Evolutionary conservation across 1,284 basidiomycete species (phyloP), one percentile per base, ranked within the genome.

Genomic region (Ganoderma lingzhi): DNA sequence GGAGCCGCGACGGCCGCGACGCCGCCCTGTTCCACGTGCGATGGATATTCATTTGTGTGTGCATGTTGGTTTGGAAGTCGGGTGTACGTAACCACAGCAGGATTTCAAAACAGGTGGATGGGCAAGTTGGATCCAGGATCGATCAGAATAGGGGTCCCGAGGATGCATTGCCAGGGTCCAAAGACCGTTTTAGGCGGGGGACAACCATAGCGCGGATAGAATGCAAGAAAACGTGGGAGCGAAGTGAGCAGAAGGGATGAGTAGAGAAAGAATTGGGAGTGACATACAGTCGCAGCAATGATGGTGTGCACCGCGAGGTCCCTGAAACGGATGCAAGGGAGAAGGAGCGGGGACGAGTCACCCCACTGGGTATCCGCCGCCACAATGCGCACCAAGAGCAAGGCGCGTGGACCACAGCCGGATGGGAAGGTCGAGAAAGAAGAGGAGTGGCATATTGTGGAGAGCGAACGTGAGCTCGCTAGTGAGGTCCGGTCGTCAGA

Each of bases 251-350:
- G 15, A 28, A 14, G 6, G 14, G 32, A 15, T 30, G 37, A 60
- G 30, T 39, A 32, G 58, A 61, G 63, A 48, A 15, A 37, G 56
- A 62, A 53, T 39, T 62, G 35, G 30, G 42, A 61, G 62, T 69
- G 30, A 76, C 85, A 77, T 76, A 90, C 88, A 45, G 89, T 90
- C 55, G 86, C 88, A 55, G 82, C 87, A 42, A 90, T 84, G 48
- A 90, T 85, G 3, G 85, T 87, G 74, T 90, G 88, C 37, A 90
- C 85, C 35, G 83, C 88, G 32, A 91, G 80, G 78, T 90, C 88
- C 56, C 89, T 81, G 77, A 91, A 90, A 17, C 89, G 84, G 62
- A 91, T 87, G 79, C 88, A 90, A 39, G 89, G 89, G n/a, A 90
- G 82, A 41, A 88, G 80, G 4, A 90, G 78, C 17, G 89, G 89